Evolutionary conservation across 1,139 yeast species (phyloP).

Genomic region (Komagataea norvegica): DNA sequence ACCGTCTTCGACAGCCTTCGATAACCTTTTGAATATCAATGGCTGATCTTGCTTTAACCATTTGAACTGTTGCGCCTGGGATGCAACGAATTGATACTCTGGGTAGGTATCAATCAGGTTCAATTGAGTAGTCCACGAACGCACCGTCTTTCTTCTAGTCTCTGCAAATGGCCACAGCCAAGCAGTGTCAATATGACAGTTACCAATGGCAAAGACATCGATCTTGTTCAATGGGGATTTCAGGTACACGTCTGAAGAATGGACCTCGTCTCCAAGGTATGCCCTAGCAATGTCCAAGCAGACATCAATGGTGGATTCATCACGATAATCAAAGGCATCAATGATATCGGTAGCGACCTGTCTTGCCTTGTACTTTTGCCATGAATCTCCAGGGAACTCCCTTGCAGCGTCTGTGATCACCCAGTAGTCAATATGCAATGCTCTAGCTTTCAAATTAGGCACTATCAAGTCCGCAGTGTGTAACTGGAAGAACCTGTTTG

Average conservation of each 20-base stretch:
- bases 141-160: slow-evolving; percentile 82
- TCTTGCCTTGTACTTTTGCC: slow-evolving; percentile 85
- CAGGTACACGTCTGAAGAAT: slow-evolving; percentile 54
- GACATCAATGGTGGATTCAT: slow-evolving; percentile 43
- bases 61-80: slow-evolving; percentile 92
- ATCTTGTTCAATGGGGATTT: slow-evolving; percentile 31
- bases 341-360: slow-evolving; percentile 73
- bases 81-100: slow-evolving; percentile 89
- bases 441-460: slow-evolving; percentile 78
- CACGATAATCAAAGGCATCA: slow-evolving; percentile 66
- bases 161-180: slow-evolving; percentile 99
- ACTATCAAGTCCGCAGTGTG: slow-evolving; percentile 71
- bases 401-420: slow-evolving; percentile 87
- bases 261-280: slow-evolving; percentile 60
- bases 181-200: slow-evolving; percentile 96
- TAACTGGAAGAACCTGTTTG: slow-evolving; percentile 65
- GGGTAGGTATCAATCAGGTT: slow-evolving; percentile 83
- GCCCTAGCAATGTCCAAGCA: slow-evolving; percentile 66
- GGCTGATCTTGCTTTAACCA: slow-evolving; percentile 90
- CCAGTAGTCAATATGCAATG: slow-evolving; percentile 77
- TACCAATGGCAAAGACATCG: slow-evolving; percentile 79
- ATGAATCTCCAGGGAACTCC: slow-evolving; percentile 65
- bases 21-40: slow-evolving; percentile 52
- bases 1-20: slow-evolving; percentile 63
- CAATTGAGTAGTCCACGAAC: slow-evolving; percentile 94